Conservation (phyloP, 140 eudicot species). For the Oenanthe javanica region DNA sequence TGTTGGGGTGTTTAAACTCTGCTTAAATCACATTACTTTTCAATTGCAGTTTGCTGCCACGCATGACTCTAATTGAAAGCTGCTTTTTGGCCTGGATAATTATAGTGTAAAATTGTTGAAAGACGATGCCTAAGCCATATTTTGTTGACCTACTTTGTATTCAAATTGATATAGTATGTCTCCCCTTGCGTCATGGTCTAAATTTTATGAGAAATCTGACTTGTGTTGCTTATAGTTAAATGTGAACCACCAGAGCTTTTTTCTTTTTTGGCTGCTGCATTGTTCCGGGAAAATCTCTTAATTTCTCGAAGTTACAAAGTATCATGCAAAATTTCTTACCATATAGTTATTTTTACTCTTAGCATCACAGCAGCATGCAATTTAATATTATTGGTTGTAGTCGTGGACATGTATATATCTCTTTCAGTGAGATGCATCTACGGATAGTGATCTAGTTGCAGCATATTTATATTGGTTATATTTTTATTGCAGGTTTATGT, state of each 20-base stretch:
- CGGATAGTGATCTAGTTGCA: background rate
- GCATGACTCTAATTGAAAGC: background rate
- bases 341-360: background rate
- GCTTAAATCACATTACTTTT: background rate
- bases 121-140: background rate
- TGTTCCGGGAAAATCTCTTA: background rate
- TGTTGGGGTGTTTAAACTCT: background rate
- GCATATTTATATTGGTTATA: background rate
- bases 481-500: slow-evolving; percentile 69
- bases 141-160: background rate
- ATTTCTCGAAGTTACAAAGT: background rate
- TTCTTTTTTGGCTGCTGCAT: background rate
- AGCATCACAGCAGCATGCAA: background rate
- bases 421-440: background rate
- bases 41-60: background rate
- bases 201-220: background rate
- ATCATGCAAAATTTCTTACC: background rate
- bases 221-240: background rate
- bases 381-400: background rate
- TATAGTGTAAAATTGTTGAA: background rate
- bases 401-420: background rate
- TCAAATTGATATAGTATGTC: background rate
- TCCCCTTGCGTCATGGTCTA: background rate
- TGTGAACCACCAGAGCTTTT: background rate
- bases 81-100: background rate